phyloP scores from a whole-genome alignment of 1,139 yeast species.

The Pichia sp. region DNA sequence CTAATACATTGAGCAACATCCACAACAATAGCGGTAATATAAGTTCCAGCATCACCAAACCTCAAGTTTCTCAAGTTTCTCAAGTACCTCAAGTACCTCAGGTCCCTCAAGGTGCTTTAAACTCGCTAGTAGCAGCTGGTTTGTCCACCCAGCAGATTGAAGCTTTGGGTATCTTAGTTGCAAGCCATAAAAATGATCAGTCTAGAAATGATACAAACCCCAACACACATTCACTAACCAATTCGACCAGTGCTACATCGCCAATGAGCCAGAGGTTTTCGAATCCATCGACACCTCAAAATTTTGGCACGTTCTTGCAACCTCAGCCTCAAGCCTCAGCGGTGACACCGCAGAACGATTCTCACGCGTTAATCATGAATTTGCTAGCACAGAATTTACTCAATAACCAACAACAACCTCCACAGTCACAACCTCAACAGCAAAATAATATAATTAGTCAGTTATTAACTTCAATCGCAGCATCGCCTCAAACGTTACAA shows the following conservation, averaged over 20 bases:
- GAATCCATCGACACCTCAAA: constrained; percentile 1
- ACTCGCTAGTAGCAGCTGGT: constrained; percentile 56
- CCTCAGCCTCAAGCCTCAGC: background rate
- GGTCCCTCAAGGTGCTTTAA: constrained; percentile 67
- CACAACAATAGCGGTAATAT: constrained; percentile 10
- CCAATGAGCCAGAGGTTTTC: background rate
- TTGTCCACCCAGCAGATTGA: constrained; percentile 61
- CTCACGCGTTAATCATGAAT: constrained; percentile 5
- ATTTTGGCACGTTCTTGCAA: constrained; percentile 7
- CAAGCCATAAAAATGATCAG: constrained; percentile 44
- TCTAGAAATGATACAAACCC: too few relatives aligned
- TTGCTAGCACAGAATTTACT: constrained; percentile 10
- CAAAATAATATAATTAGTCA: background rate
- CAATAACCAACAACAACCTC: constrained; percentile 1
- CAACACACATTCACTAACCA: too few relatives aligned
- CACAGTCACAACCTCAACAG: constrained; percentile 1
- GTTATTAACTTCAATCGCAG: background rate
- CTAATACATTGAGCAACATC: background rate
- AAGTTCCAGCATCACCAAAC: constrained; percentile 3
- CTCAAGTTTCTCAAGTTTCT: too few relatives aligned
- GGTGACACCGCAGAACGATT: background rate
- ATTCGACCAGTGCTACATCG: background rate
- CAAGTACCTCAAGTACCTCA: constrained; percentile 23
- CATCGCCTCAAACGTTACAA: too few relatives aligned
- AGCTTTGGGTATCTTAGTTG: constrained; percentile 61